A percentile compares a stretch with the other conserved stretches of the same genome.
Evolutionary conservation across 495 filamentous ascomycete species (phyloP).

Genomic region (Chaetomium cochliodes): DNA sequence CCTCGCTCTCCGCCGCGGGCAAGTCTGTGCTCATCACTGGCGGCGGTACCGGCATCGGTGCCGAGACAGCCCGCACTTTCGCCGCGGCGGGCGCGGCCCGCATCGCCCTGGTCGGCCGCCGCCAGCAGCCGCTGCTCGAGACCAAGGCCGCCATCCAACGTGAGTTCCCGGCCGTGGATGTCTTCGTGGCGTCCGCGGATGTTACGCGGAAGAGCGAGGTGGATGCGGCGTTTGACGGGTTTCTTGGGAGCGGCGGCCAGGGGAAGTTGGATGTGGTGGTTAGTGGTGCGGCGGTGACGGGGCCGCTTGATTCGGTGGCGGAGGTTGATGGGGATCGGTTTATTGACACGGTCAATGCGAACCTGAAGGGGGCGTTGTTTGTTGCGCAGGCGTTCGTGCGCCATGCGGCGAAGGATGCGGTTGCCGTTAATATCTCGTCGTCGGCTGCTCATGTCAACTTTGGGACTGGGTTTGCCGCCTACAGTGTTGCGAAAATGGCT

Average conservation of each 20-base stretch:
- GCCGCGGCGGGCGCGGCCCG: slow-evolving; percentile 37
- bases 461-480: neutral
- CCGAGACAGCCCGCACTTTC: slow-evolving; percentile 30
- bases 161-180: slow-evolving; percentile 9
- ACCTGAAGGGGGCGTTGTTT: slow-evolving; percentile 43
- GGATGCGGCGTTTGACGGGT: slow-evolving; percentile 13
- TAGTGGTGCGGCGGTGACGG: slow-evolving; percentile 8
- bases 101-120: slow-evolving; percentile 32
- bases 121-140: slow-evolving; percentile 10
- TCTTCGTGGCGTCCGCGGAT: slow-evolving; percentile 26
- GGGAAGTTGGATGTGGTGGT: slow-evolving; percentile 23
- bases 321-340: slow-evolving; percentile 30
- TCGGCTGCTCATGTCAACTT: neutral
- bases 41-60: slow-evolving; percentile 41
- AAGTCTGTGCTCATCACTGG: slow-evolving; percentile 53
- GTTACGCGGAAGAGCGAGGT: slow-evolving; percentile 15
- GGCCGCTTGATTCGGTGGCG: slow-evolving; percentile 9
- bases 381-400: slow-evolving; percentile 36
- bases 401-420: slow-evolving; percentile 7
- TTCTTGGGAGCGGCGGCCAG: neutral
- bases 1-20: slow-evolving; percentile 42
- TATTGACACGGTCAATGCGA: slow-evolving; percentile 34
- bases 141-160: slow-evolving; percentile 13
- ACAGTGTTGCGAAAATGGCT: slow-evolving; percentile 8
- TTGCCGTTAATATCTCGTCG: slow-evolving; percentile 13